Conservation (phyloP, 164 flowering plant species). For the Amborella trichopoda region DNA sequence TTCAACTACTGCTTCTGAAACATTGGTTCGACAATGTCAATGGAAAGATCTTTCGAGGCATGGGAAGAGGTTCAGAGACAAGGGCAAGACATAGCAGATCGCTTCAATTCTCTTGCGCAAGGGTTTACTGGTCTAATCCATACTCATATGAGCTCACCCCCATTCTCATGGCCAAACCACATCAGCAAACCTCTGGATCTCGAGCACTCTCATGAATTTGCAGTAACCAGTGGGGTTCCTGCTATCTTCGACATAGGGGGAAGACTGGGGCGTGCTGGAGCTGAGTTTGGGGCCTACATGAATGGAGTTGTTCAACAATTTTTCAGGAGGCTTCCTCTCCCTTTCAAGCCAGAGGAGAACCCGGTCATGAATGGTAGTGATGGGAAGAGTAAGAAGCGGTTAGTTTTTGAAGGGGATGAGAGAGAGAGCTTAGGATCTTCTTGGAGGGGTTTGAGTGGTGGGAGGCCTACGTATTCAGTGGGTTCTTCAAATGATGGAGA, state of each 20-base stretch:
- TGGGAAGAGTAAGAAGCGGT: no score
- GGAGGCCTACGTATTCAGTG: slow-evolving; percentile 32
- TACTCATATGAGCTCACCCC: slow-evolving; percentile 49
- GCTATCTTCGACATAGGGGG: slow-evolving; percentile 83
- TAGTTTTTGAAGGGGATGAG: slow-evolving; percentile 15
- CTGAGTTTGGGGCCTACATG: slow-evolving; percentile 64
- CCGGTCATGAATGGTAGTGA: no score
- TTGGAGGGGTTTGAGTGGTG: slow-evolving; percentile 25
- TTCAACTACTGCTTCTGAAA: no score
- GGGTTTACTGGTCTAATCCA: slow-evolving; percentile 69
- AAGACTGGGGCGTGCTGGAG: slow-evolving; percentile 82
- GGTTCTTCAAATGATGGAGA: slow-evolving; percentile 22
- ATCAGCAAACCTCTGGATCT: slow-evolving; percentile 48
- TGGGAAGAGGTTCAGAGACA: slow-evolving; percentile 98
- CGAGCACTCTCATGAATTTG: slow-evolving; percentile 35
- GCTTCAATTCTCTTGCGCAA: slow-evolving; percentile 38
- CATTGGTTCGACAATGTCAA: slow-evolving; percentile 59
- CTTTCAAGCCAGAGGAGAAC: slow-evolving; percentile 43
- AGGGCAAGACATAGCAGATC: slow-evolving; percentile 84
- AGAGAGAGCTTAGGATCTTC: slow-evolving; percentile 17
- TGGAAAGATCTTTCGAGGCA: slow-evolving; percentile 83
- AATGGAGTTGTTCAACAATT: slow-evolving; percentile 80
- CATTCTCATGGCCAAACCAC: slow-evolving; percentile 51
- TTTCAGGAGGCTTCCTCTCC: slow-evolving; percentile 54
- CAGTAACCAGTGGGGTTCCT: slow-evolving; percentile 50